Percentiles rank a stretch among this genome's conserved stretches.
Conservation (phyloP, 1,284 basidiomycete species). For the Dichomitus squalens region DNA sequence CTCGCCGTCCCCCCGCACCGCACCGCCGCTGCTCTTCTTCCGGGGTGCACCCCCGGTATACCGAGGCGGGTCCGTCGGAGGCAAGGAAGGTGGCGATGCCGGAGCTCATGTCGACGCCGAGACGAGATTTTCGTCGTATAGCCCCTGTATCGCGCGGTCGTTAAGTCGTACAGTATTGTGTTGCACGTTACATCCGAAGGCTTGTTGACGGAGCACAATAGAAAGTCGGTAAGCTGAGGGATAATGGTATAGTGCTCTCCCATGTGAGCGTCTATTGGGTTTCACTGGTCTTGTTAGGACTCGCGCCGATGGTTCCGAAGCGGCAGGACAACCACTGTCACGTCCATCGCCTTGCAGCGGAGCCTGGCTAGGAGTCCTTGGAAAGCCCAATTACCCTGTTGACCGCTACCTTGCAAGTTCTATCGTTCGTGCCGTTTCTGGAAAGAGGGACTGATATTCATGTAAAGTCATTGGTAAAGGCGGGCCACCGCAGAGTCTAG, state of each 20-base stretch:
- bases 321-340: background rate
- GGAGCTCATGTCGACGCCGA: background rate
- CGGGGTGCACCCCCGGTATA: too few species aligned
- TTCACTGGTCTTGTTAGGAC: background rate
- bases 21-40: background rate
- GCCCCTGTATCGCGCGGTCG: background rate
- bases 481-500: constrained; percentile 5
- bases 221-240: background rate
- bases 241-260: background rate
- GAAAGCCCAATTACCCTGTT: background rate
- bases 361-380: background rate
- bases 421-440: background rate
- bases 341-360: background rate
- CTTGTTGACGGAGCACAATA: background rate
- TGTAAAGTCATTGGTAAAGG: too few species aligned
- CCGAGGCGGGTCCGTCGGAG: background rate
- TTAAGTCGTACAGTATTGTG: background rate
- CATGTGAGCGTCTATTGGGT: background rate
- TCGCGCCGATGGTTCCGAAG: too few species aligned
- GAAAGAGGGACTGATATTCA: constrained; percentile 7
- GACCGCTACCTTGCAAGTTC: background rate
- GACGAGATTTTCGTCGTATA: background rate
- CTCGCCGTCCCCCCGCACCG: background rate
- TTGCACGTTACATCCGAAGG: background rate
- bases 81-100: background rate